Evolutionary conservation across 441 rosid species (phyloP), one percentile per base, ranked within the genome.

Genomic region (Corymbia citriodora): DNA sequence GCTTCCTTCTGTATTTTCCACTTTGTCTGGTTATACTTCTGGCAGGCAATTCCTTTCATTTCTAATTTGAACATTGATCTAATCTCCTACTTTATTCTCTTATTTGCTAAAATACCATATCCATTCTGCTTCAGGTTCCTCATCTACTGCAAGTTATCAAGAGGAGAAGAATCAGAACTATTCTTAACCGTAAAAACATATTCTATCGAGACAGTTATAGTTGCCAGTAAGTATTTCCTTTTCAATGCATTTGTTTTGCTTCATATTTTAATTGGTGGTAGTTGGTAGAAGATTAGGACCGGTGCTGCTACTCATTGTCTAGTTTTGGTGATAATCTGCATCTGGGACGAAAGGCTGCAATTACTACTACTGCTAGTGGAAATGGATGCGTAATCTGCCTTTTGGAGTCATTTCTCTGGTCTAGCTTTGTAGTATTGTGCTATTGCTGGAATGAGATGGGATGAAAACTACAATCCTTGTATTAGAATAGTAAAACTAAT

Each of bases 81-180:
- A 7, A 45, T 79, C 52, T 74, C 52, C 85, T 74, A 23, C 85
- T 40, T 49, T 87, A 87, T 87, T 23, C 31, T 87, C 68, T 40
- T 61, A 40, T 31, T 87, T 57, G 88, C 72, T 48, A 19, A 57
- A 55, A 29, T 36, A 36, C 88, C 48, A 0, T 31, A 70, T 70
- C 31, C 88, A 87, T 57, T 88, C 50, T 59, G 65, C 68, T 88
- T 53, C 57, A 90, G 91, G 91, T 90, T 29, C 91, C 88, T 14
- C 87, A 90, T 63, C 88, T 90, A 54, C 90, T 90, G 65, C 91
- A 90, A 88, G 90, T 90, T 49, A 48, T 90, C 82, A 90, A 90
- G 72, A 90, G 90, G 90, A 88, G 90, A 90, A 82, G 88, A 61
- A 55, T 90, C 33, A 83, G 36, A 49, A 65, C 83, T 54, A 88